Conservation (phyloP, 148 eudicot genomes). For the Dysphania ambrosioides region DNA sequence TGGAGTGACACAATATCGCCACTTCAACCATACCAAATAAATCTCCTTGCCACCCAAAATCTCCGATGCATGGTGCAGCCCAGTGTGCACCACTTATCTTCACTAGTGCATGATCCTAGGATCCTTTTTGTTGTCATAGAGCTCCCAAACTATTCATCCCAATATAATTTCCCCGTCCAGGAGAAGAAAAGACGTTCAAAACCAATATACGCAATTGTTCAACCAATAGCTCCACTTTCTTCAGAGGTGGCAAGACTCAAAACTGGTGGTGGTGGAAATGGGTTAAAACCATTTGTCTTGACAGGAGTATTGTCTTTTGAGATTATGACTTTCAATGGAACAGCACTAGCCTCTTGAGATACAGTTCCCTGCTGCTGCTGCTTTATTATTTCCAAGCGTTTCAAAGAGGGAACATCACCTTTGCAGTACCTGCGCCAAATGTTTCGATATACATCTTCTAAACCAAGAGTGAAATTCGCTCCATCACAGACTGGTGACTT, state of each 20-base stretch:
- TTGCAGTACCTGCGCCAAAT: conserved; percentile 86
- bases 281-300: conserved; percentile 52
- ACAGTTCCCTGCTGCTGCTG: conserved; percentile 41
- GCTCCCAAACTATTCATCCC: not conserved
- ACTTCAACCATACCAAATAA: not conserved
- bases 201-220: conserved; percentile 6
- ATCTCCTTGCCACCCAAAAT: too few relatives aligned
- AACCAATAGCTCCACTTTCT: conserved; percentile 35
- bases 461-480: conserved; percentile 56
- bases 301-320: conserved; percentile 35
- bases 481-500: conserved; percentile 91
- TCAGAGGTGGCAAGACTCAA: conserved; percentile 34
- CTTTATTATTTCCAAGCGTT: conserved; percentile 48
- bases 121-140: not conserved
- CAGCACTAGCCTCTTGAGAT: conserved; percentile 32
- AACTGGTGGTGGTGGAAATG: conserved; percentile 27
- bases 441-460: conserved; percentile 64
- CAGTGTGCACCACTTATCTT: not conserved
- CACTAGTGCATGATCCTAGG: not conserved
- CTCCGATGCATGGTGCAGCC: not conserved
- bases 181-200: not conserved
- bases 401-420: conserved; percentile 80
- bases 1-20: not conserved
- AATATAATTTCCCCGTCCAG: not conserved
- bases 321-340: conserved; percentile 32